These are phyloP conservation scores for Sarocladiaceae sp. DNA, from an alignment of 2,329 filamentous ascomycete species.

Conservation along the genomic window DNA sequence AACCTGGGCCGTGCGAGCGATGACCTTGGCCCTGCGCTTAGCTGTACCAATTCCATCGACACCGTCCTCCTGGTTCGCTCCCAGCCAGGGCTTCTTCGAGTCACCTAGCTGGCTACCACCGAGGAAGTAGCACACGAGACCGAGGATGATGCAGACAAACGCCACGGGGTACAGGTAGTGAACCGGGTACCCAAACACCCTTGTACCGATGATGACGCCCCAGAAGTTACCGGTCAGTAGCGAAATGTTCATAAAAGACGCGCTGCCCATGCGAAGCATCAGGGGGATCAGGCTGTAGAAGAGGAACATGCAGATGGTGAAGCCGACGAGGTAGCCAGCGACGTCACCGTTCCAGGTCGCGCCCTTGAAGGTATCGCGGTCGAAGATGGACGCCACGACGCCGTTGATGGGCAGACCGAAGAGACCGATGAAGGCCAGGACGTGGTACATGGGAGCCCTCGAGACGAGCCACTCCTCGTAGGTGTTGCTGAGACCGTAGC, in stretches of 20 bases:
- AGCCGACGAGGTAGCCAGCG: constrained; percentile 82
- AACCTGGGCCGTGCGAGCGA: constrained; percentile 38
- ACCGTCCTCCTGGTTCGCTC: constrained; percentile 77
- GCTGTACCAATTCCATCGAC: constrained; percentile 80
- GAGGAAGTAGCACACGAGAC: constrained; percentile 83
- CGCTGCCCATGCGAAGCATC: constrained; percentile 82
- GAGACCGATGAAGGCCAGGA: constrained; percentile 84
- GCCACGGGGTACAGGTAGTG: constrained; percentile 95
- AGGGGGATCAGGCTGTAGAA: constrained; percentile 89
- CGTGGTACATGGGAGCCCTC: constrained; percentile 84
- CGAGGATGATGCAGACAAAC: constrained; percentile 86
- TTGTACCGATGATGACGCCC: constrained; percentile 88
- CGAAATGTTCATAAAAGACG: constrained; percentile 95
- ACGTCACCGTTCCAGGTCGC: constrained; percentile 64
- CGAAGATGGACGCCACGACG: constrained; percentile 86
- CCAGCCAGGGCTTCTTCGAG: constrained; percentile 92
- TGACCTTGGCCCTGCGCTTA: constrained; percentile 67
- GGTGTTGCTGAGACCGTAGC: constrained; percentile 88
- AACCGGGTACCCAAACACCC: constrained; percentile 74
- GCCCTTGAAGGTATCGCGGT: constrained; percentile 65
- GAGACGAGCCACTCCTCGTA: constrained; percentile 93
- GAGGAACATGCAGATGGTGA: constrained; percentile 74
- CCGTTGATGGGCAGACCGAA: constrained; percentile 91
- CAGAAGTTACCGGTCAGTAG: constrained; percentile 94
- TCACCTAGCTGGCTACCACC: constrained; percentile 80